Evolutionary conservation across 805 yeast species (phyloP).

Genomic region (Zygosaccharomyces kombuchaensis): DNA sequence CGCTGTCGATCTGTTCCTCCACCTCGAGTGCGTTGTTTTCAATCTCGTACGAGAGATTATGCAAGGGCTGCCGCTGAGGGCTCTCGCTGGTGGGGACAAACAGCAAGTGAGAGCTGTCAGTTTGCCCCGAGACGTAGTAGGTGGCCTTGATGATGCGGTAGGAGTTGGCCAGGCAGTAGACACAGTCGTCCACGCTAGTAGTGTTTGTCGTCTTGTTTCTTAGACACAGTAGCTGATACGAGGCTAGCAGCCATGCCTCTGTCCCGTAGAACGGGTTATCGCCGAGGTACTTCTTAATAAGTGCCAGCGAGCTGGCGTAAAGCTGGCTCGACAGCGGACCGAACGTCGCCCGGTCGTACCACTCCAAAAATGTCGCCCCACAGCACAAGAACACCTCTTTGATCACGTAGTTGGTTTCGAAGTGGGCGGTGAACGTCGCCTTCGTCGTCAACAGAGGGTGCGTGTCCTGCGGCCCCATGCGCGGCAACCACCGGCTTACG

Average conservation of each 20-base stretch:
- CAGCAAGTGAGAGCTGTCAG: neutral
- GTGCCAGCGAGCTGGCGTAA: constrained; percentile 21
- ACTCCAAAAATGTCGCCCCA: constrained; percentile 40
- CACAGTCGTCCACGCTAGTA: constrained; percentile 29
- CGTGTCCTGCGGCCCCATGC: constrained; percentile 41
- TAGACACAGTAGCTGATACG: constrained; percentile 38
- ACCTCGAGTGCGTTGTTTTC: constrained; percentile 11
- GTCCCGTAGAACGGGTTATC: constrained; percentile 28
- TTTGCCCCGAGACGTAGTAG: constrained; percentile 7
- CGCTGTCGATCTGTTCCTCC: constrained; percentile 4
- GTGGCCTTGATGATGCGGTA: constrained; percentile 36
- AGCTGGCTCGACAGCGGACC: constrained; percentile 23
- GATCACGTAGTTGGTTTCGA: constrained; percentile 30
- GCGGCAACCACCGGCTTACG: constrained; percentile 39
- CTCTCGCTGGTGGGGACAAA: neutral
- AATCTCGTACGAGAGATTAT: constrained; percentile 13
- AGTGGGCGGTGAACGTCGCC: constrained; percentile 39
- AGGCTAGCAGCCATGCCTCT: constrained; percentile 40
- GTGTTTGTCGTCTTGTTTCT: constrained; percentile 35
- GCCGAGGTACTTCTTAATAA: constrained; percentile 24
- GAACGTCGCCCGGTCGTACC: constrained; percentile 29
- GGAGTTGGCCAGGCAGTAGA: constrained; percentile 36
- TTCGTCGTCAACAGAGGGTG: constrained; percentile 40
- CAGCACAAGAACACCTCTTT: constrained; percentile 39
- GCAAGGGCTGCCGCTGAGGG: constrained; percentile 6